Percentiles rank a stretch among this genome's conserved stretches.
Conservation (phyloP, 2,329 filamentous ascomycete genomes). For the Ceratocystis papillata region DNA sequence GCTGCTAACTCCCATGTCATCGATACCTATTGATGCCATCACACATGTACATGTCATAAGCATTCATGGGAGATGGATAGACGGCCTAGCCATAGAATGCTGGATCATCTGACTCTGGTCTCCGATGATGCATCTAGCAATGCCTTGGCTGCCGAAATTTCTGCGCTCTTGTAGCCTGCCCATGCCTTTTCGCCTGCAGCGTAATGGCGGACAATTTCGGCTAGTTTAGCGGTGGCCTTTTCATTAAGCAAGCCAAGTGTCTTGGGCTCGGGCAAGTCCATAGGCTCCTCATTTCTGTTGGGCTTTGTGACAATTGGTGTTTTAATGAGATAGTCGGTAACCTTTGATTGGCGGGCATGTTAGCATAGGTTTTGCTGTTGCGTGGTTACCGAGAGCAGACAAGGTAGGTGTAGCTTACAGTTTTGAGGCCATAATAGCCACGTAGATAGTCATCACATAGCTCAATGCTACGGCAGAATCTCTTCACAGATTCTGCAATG, state of each 20-base stretch:
- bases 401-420: slow-evolving; percentile 41
- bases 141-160: slow-evolving; percentile 60
- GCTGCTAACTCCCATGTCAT: not conserved
- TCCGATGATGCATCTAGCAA: slow-evolving; percentile 48
- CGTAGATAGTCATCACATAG: slow-evolving; percentile 86
- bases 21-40: not conserved
- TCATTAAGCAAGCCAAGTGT: slow-evolving; percentile 60
- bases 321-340: slow-evolving; percentile 42
- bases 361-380: not conserved
- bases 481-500: slow-evolving; percentile 63
- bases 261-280: slow-evolving; percentile 44
- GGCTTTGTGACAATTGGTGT: slow-evolving; percentile 35
- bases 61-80: not conserved
- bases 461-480: slow-evolving; percentile 84
- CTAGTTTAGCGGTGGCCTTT: slow-evolving; percentile 60
- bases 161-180: slow-evolving; percentile 60
- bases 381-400: not conserved
- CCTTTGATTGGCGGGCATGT: slow-evolving; percentile 32
- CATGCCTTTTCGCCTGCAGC: slow-evolving; percentile 52
- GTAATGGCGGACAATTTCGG: slow-evolving; percentile 61
- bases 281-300: slow-evolving; percentile 39
- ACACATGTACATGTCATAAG: not conserved
- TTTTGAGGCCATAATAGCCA: slow-evolving; percentile 82
- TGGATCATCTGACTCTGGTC: slow-evolving; percentile 35
- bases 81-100: not conserved